phyloP scores from a whole-genome alignment of 2,329 filamentous ascomycete species.

The Mycosphaerella sp. region DNA sequence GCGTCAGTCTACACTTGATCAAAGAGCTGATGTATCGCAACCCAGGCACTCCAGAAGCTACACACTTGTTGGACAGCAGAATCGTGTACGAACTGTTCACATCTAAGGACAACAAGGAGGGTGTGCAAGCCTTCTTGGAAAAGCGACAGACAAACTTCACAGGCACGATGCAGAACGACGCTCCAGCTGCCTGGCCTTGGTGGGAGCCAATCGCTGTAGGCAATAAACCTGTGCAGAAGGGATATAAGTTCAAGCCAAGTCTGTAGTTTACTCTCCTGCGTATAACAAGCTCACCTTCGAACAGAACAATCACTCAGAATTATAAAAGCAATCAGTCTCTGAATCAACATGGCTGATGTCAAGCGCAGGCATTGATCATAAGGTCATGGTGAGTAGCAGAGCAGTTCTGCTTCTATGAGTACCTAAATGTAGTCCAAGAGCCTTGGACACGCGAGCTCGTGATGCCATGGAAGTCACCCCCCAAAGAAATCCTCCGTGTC shows the following conservation, averaged over 20 bases:
- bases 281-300: not conserved
- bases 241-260: constrained; percentile 27
- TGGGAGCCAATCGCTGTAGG: constrained; percentile 53
- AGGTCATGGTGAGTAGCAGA: too few relatives aligned
- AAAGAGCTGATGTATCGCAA: constrained; percentile 63
- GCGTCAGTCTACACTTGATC: constrained; percentile 60
- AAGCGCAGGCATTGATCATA: too few relatives aligned
- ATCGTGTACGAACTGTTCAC: constrained; percentile 57
- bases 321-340: too few relatives aligned
- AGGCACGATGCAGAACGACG: constrained; percentile 55
- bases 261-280: constrained; percentile 16
- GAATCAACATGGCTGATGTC: too few relatives aligned
- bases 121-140: constrained; percentile 62
- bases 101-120: constrained; percentile 60
- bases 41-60: constrained; percentile 56
- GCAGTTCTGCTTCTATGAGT: too few relatives aligned
- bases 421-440: too few relatives aligned
- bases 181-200: constrained; percentile 60
- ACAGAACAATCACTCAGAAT: too few relatives aligned
- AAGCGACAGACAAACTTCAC: constrained; percentile 60
- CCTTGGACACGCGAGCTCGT: too few relatives aligned
- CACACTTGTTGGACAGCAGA: constrained; percentile 63
- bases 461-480: too few relatives aligned
- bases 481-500: too few relatives aligned
- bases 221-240: constrained; percentile 35